phyloP scores from a whole-genome alignment of 345 rosid species.

The Carallia brachiata region DNA sequence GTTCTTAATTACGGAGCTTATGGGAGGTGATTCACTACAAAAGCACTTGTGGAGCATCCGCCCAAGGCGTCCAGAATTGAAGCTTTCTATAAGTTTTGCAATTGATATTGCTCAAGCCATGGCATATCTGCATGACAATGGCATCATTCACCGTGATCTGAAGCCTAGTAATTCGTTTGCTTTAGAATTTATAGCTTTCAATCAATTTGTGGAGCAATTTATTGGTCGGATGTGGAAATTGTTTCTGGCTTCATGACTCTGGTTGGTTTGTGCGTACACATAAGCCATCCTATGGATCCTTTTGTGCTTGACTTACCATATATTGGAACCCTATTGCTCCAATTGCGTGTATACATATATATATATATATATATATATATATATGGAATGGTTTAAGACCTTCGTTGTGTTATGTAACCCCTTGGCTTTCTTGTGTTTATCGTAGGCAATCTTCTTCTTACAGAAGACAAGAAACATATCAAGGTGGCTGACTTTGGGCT shows the following conservation, averaged over 20 bases:
- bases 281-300: background rate
- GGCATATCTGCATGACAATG: constrained; percentile 64
- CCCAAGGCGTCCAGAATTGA: constrained; percentile 38
- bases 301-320: background rate
- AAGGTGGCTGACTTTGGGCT: constrained; percentile 64
- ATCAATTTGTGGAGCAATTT: background rate
- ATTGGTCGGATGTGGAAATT: background rate
- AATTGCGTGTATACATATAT: background rate
- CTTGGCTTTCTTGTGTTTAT: constrained; percentile 5
- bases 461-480: constrained; percentile 37
- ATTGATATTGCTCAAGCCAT: constrained; percentile 62
- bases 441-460: constrained; percentile 55
- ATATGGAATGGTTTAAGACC: background rate
- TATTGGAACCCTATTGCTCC: background rate
- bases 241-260: no score
- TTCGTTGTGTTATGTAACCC: background rate
- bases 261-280: no score
- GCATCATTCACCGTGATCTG: constrained; percentile 71
- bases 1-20: constrained; percentile 58
- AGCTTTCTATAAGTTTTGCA: constrained; percentile 43
- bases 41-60: constrained; percentile 44
- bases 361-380: no score
- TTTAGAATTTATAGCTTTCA: background rate
- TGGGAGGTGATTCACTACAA: constrained; percentile 48
- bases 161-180: constrained; percentile 52